Conservation (phyloP, 371 early-diverging fungal genomes). For the Zancudomyces culisetae region DNA sequence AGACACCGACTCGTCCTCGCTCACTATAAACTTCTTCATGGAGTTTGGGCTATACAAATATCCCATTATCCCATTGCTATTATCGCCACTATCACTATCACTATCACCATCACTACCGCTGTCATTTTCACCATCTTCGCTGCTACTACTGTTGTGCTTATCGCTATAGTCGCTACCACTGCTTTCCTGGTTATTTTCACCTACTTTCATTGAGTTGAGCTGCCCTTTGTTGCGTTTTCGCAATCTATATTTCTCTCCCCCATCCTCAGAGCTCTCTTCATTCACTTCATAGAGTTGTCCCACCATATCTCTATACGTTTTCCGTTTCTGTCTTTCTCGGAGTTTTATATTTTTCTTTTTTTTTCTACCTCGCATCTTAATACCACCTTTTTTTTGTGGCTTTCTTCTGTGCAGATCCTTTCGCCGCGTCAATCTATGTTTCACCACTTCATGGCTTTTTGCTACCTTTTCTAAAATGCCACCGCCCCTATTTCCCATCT, state of each 20-base stretch:
- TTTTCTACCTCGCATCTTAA: neutral
- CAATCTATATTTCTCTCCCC: neutral
- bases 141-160: neutral
- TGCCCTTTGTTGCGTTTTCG: neutral
- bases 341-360: too few species aligned
- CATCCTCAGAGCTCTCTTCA: too few species aligned
- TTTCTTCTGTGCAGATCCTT: neutral
- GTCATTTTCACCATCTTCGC: neutral
- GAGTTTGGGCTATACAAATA: neutral
- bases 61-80: neutral
- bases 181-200: neutral
- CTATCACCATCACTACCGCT: neutral
- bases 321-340: neutral
- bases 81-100: neutral
- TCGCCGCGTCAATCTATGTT: neutral
- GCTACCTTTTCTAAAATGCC: neutral
- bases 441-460: neutral
- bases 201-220: neutral
- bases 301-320: neutral
- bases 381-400: neutral
- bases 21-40: neutral
- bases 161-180: neutral
- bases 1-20: neutral
- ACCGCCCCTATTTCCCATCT: neutral
- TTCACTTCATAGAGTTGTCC: neutral